Evolutionary conservation across 495 filamentous ascomycete species (phyloP), one percentile per base, ranked within the genome.

Genomic region (Penicillium lagena): DNA sequence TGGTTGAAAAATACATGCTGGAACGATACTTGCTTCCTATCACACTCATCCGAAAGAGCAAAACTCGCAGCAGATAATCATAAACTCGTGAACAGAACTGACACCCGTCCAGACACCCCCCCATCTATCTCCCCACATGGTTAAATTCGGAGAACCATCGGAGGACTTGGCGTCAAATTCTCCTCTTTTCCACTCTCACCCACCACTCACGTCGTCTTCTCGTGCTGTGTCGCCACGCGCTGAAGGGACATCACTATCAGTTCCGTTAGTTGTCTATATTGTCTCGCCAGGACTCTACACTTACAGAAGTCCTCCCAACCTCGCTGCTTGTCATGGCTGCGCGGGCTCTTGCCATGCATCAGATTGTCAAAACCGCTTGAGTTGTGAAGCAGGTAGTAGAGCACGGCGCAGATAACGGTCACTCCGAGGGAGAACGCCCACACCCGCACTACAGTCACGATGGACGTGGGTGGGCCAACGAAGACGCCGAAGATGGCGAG

Each of bases 401-500:
- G 76, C 58, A 83, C 63, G 47, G 86, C 74, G 58, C 81, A 87
- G 68, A 94, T 88, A 49, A 39, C n/a, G 1, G 30, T 8, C 7
- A 94, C 73, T 56, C 89, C 89, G 58, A 91, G 82, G 3, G 89
- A 89, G 70, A 89, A 90, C 58, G 90, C 78, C 87, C 87, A 96
- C 58, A 93, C 79, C 70, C 89, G 85, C 55, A 91, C 76, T 39
- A 94, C 80, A 31, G 88, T 77, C 43, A 91, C 78, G 45, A 87
- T 85, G 49, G 78, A 82, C 22, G 83, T 91, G 37, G 76, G 68
- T 9, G 75, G 70, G 50, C 72, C 62, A 42, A 80, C 73, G 64
- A 93, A 91, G 69, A 73, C 89, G 62, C 90, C 90, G 61, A 86
- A 91, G 57, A 87, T 58, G 61, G 76, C 81, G 79, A 95, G 91